A percentile compares a stretch with the other conserved stretches of the same genome.
Evolutionary conservation across 1,139 yeast genomes (phyloP).

Genomic region (Suhomyces ambrosiae): DNA sequence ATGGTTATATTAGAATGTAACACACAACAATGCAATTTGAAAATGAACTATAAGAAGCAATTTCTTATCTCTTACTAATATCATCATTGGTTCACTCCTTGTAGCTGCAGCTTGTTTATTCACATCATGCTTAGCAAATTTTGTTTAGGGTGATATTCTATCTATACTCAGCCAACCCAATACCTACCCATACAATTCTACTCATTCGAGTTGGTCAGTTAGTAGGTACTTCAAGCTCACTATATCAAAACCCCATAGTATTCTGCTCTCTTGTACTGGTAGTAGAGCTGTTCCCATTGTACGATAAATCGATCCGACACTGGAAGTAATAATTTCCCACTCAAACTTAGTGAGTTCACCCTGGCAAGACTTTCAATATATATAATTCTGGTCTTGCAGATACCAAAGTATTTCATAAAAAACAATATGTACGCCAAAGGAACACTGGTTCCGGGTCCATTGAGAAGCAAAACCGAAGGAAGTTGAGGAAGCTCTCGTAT

Average conservation of each 20-base stretch:
- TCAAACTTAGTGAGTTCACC: constrained; percentile 70
- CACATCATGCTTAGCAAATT: no score
- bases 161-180: no score
- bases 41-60: no score
- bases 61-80: no score
- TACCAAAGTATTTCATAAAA: constrained; percentile 54
- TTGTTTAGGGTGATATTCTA: no score
- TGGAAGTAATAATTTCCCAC: constrained; percentile 72
- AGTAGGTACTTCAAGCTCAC: no score
- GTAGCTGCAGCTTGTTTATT: no score
- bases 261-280: constrained; percentile 62
- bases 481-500: constrained; percentile 24
- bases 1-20: no score
- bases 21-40: no score
- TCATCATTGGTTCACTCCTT: no score
- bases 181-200: no score
- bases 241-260: constrained; percentile 76
- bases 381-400: constrained; percentile 58
- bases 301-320: constrained; percentile 78
- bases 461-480: constrained; percentile 64
- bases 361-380: constrained; percentile 91
- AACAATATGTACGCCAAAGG: constrained; percentile 69
- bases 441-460: constrained; percentile 95
- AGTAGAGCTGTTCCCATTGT: constrained; percentile 78
- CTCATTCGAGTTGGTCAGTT: no score